phyloP scores from a whole-genome alignment of 495 filamentous ascomycete species.

The Xylaria flabelliformis region DNA sequence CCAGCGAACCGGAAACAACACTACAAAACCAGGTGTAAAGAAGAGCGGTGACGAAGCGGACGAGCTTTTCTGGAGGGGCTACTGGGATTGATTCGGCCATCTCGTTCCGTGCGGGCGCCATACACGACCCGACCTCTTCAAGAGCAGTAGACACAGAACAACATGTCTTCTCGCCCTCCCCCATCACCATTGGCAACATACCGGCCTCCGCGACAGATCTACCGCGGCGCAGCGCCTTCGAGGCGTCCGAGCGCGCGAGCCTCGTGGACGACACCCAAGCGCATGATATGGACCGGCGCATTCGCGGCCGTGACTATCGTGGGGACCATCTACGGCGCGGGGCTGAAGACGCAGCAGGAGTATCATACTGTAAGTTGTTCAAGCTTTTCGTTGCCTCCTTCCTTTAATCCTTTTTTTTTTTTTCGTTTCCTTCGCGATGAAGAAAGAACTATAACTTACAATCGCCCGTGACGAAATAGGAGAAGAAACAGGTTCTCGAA shows the following conservation, averaged over 20 bases:
- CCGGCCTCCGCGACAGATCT: slow-evolving; percentile 3
- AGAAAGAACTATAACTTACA: not conserved
- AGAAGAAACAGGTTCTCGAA: slow-evolving; percentile 43
- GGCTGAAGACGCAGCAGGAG: slow-evolving; percentile 61
- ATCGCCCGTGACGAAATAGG: slow-evolving; percentile 25
- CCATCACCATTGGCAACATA: not conserved
- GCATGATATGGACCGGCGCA: slow-evolving; percentile 53
- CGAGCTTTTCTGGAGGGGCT: slow-evolving; percentile 34
- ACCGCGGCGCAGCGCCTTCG: not conserved
- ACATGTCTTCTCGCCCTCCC: not conserved
- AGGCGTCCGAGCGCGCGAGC: not conserved
- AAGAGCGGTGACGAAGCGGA: slow-evolving; percentile 17
- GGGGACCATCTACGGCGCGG: slow-evolving; percentile 63
- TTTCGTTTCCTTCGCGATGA: not conserved
- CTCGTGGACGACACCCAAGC: slow-evolving; percentile 36
- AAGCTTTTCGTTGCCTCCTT: not conserved
- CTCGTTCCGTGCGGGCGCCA: not conserved
- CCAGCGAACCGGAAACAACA: slow-evolving; percentile 7
- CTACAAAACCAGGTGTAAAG: not conserved
- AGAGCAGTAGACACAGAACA: not conserved
- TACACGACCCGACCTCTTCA: not conserved
- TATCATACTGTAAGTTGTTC: slow-evolving; percentile 36
- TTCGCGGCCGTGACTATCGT: slow-evolving; percentile 57
- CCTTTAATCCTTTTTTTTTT: not conserved
- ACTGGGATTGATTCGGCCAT: slow-evolving; percentile 29